A percentile compares a stretch with the other conserved stretches of the same genome.
These are phyloP conservation scores for Colletotrichum orchidophilum DNA, from an alignment of 2,329 filamentous ascomycete species.

Conservation along the genomic window DNA sequence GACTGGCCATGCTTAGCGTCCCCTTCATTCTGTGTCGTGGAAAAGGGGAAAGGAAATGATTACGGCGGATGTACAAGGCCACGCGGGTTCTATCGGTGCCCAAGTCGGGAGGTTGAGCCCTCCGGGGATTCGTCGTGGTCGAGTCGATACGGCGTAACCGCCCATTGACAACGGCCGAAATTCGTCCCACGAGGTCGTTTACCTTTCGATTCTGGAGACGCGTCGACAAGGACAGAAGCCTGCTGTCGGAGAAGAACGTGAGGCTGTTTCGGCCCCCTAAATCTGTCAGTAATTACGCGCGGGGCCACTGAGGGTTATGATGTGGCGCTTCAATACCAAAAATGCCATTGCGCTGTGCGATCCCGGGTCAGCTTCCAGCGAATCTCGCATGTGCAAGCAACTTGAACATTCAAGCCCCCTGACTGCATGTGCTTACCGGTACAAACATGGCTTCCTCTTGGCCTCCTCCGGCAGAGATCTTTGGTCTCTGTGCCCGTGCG, in stretches of 20 bases:
- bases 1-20: slow-evolving; percentile 33
- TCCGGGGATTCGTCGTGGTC: not conserved
- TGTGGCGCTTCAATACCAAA: slow-evolving; percentile 35
- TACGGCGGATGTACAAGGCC: slow-evolving; percentile 28
- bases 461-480: not conserved
- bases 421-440: slow-evolving; percentile 34
- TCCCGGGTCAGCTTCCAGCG: not conserved
- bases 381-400: not conserved
- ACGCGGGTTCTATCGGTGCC: slow-evolving; percentile 9
- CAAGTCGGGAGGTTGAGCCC: not conserved
- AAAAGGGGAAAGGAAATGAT: not conserved
- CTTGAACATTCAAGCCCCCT: not conserved
- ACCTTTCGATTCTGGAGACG: slow-evolving; percentile 42
- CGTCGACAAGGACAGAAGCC: slow-evolving; percentile 41
- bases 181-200: slow-evolving; percentile 40
- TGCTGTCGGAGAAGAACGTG: slow-evolving; percentile 42
- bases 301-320: not conserved
- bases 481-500: slow-evolving; percentile 28
- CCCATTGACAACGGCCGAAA: slow-evolving; percentile 38
- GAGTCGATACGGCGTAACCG: slow-evolving; percentile 29
- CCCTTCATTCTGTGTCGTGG: not conserved
- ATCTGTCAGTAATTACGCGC: not conserved
- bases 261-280: slow-evolving; percentile 40
- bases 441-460: slow-evolving; percentile 37
- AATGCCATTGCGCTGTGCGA: slow-evolving; percentile 41